Percentiles rank a stretch among this genome's conserved stretches.
Conservation (phyloP, 306 rosid genomes). For the Vigna unguiculata region DNA sequence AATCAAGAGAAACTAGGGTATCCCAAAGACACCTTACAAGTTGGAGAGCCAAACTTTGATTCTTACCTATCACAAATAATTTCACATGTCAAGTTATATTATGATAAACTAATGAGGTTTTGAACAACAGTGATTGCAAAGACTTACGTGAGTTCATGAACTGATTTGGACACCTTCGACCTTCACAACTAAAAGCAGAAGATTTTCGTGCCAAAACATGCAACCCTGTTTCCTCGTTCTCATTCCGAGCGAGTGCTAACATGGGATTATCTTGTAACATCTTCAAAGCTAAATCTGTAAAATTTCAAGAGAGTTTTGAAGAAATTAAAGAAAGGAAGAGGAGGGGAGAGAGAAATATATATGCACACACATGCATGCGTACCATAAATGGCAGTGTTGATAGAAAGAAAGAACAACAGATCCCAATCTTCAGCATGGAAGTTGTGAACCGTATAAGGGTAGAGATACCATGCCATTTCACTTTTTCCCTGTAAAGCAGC, state of each 20-base stretch:
- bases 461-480: conserved; percentile 33
- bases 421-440: conserved; percentile 17
- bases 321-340: background rate
- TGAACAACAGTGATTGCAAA: background rate
- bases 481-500: conserved; percentile 38
- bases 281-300: conserved; percentile 35
- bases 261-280: background rate
- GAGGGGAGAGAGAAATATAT: background rate
- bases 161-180: background rate
- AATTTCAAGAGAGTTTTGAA: background rate
- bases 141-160: conserved; percentile 5
- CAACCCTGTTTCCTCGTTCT: conserved; percentile 17
- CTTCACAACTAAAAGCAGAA: background rate
- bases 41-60: background rate
- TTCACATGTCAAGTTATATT: background rate
- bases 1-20: background rate
- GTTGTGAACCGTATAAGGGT: background rate
- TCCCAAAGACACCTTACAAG: conserved; percentile 3
- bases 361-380: background rate
- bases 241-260: conserved; percentile 23
- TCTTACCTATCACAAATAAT: conserved; percentile 3
- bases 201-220: conserved; percentile 41
- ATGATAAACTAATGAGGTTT: background rate
- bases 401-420: conserved; percentile 1
- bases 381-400: conserved; percentile 34